Percentiles rank a stretch among this genome's conserved stretches.
Conservation (phyloP, 2,329 filamentous ascomycete genomes). For the Aureobasidium sp. region DNA sequence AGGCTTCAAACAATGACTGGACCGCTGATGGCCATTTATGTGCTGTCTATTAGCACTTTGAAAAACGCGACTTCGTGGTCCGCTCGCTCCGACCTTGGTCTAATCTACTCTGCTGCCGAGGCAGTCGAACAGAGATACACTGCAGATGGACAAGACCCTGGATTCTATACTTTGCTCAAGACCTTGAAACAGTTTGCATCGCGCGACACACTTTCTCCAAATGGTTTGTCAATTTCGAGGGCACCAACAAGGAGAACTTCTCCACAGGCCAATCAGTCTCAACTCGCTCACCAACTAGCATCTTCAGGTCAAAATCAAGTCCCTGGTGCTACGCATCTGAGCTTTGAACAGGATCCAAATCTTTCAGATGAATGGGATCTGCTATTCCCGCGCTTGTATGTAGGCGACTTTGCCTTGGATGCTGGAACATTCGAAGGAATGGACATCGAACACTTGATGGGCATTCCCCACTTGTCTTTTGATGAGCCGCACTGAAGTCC, state of each 20-base stretch:
- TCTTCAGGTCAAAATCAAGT: background rate
- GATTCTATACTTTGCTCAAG: background rate
- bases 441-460: slow-evolving; percentile 10
- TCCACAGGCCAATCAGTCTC: slow-evolving; percentile 30
- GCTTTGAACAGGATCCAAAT: background rate
- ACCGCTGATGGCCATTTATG: slow-evolving; percentile 13
- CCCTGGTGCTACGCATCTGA: background rate
- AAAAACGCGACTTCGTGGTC: slow-evolving; percentile 6
- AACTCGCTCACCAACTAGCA: background rate
- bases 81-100: slow-evolving; percentile 1
- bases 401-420: slow-evolving; percentile 1
- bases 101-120: slow-evolving; percentile 2
- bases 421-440: background rate
- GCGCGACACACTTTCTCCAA: background rate
- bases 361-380: background rate
- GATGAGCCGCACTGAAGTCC: background rate
- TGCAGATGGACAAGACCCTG: slow-evolving; percentile 1
- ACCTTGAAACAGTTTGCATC: slow-evolving; percentile 1
- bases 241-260: slow-evolving; percentile 34
- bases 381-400: slow-evolving; percentile 3
- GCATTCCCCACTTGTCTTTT: slow-evolving; percentile 1
- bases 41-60: background rate
- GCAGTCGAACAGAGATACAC: slow-evolving; percentile 9
- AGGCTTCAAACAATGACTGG: background rate
- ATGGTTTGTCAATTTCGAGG: background rate